These are phyloP conservation scores for Meyerozyma smithsonii DNA, from an alignment of 1,139 yeast species.

Conservation along the genomic window DNA sequence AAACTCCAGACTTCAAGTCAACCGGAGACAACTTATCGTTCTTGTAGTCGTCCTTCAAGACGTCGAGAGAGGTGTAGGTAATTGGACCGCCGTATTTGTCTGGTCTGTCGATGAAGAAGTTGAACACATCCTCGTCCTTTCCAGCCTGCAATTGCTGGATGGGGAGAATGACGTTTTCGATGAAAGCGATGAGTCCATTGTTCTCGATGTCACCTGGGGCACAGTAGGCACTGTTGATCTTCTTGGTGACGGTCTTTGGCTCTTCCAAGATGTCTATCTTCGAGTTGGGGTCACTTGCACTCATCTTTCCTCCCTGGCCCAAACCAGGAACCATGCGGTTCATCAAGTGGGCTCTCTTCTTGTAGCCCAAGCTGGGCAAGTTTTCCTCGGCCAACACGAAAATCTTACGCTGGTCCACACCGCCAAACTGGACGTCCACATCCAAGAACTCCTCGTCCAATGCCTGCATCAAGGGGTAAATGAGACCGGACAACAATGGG, in stretches of 20 bases:
- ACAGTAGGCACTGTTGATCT: slow-evolving; percentile 88
- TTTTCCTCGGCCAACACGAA: slow-evolving; percentile 96
- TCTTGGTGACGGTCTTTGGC: slow-evolving; percentile 82
- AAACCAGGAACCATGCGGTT: slow-evolving; percentile 98
- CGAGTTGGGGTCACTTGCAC: slow-evolving; percentile 97
- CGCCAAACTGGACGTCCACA: slow-evolving; percentile 96
- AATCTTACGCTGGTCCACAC: slow-evolving; percentile 97
- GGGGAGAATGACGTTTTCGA: slow-evolving; percentile 82
- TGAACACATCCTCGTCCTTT: slow-evolving; percentile 45
- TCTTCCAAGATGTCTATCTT: slow-evolving; percentile 91
- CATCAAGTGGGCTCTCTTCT: slow-evolving; percentile 97
- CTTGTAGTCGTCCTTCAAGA: slow-evolving; percentile 67
- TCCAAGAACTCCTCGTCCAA: slow-evolving; percentile 88
- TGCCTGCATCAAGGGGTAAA: slow-evolving; percentile 98
- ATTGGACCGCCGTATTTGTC: slow-evolving; percentile 96
- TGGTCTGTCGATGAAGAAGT: slow-evolving; percentile 80
- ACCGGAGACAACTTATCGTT: slow-evolving; percentile 80
- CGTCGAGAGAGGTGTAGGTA: slow-evolving; percentile 62
- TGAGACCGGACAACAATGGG: slow-evolving; percentile 88
- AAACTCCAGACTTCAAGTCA: slow-evolving; percentile 88
- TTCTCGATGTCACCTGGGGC: slow-evolving; percentile 92
- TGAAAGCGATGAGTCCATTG: slow-evolving; percentile 84
- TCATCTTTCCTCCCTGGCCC: slow-evolving; percentile 97
- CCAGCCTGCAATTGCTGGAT: slow-evolving; percentile 67
- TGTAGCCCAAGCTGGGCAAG: slow-evolving; percentile 81